Evolutionary conservation across 2,329 filamentous ascomycete genomes (phyloP), one percentile per base, ranked within the genome.

Genomic region (Xylogone sp.): DNA sequence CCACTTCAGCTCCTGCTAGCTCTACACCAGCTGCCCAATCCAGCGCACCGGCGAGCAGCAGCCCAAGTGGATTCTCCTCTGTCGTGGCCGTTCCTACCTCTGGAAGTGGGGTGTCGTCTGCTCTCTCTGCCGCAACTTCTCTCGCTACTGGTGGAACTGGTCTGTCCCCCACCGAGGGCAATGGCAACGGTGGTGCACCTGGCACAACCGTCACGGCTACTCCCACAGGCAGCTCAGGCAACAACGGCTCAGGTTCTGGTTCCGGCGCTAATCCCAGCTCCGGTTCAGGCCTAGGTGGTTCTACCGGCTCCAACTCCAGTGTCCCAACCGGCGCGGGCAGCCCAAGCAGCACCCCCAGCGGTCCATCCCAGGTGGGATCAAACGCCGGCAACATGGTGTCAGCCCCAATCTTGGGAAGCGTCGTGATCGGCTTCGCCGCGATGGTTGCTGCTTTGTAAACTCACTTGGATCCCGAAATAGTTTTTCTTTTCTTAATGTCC

Each of bases 1-100:
- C 47, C n/a, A 49, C 20, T 13, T 20, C 48, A 16, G 21, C 45
- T 20, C 19, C 54, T 31, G 27, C 8, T 31, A 13, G 27, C 7
- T 31, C 5, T n/a, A n/a, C n/a, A n/a, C n/a, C n/a, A n/a, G n/a
- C n/a, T n/a, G n/a, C n/a, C n/a, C n/a, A n/a, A n/a, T n/a, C n/a
- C n/a, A n/a, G n/a, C n/a, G n/a, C n/a, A n/a, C n/a, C 5, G 24
- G 24, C 6, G 6, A 27, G 24, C 24, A 27, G 24, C 10, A 10
- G 24, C 10, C 12, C 34, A 9, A 67, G 69, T 22, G 71, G 69
- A 7, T 81, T 76, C 60, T 65, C 69, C 2, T 70, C 73, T 2
- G 72, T 75, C 8, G 77, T n/a, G n/a, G n/a, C 81, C 62, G 62
- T 68, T 27, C 69, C 77, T 22, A 83, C 24, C 24, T 27, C 24